phyloP scores from a whole-genome alignment of 1,139 yeast species.

The Candida frijolesensis region DNA sequence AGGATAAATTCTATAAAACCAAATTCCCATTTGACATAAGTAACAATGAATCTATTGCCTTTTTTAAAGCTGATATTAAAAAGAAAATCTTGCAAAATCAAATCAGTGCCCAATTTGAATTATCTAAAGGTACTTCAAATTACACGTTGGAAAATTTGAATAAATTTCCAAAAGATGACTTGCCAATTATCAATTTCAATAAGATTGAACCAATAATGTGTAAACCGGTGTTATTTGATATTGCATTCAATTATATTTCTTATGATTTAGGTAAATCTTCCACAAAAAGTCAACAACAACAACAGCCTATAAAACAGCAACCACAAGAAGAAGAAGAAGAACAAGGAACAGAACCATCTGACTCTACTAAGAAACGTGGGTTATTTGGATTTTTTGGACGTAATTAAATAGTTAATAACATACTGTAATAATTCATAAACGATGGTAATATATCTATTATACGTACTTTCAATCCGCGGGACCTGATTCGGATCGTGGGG shows the following conservation, averaged over 20 bases:
- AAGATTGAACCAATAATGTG: conserved; percentile 59
- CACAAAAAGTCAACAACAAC: not conserved
- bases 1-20: conserved; percentile 26
- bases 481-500: no score
- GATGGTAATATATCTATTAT: not conserved
- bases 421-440: not conserved
- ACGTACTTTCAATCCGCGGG: no score
- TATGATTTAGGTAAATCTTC: conserved; percentile 26
- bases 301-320: not conserved
- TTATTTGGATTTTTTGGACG: conserved; percentile 50
- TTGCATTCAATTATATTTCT: conserved; percentile 79
- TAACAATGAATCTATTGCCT: conserved; percentile 32
- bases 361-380: conserved; percentile 24
- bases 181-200: conserved; percentile 51
- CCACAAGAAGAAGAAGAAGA: conserved; percentile 23
- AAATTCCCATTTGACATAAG: conserved; percentile 44
- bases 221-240: conserved; percentile 88
- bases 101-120: conserved; percentile 52
- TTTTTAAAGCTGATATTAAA: conserved; percentile 30
- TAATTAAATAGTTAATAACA: conserved; percentile 11
- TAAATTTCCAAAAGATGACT: conserved; percentile 42
- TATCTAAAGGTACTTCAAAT: conserved; percentile 13
- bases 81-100: conserved; percentile 43
- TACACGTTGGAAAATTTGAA: conserved; percentile 52
- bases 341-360: not conserved